A percentile compares a stretch with the other conserved stretches of the same genome.
These are phyloP conservation scores for Williopsis jadinii DNA, from an alignment of 1,139 yeast genomes.

Conservation along the genomic window DNA sequence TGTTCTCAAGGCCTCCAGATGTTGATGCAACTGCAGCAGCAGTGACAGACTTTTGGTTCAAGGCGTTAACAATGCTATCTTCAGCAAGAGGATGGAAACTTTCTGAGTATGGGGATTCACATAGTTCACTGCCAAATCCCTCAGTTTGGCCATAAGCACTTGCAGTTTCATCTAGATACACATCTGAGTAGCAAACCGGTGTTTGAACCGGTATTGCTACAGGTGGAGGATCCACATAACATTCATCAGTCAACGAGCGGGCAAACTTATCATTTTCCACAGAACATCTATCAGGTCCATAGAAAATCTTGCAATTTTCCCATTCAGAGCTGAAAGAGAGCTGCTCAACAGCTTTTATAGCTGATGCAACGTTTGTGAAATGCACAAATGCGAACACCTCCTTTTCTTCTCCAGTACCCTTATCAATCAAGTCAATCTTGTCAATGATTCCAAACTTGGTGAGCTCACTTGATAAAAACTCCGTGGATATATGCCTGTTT, in stretches of 20 bases:
- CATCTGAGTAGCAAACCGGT: conserved; percentile 11
- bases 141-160: neutral
- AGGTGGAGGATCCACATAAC: conserved; percentile 4
- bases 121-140: conserved; percentile 3
- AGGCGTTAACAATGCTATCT: conserved; percentile 23
- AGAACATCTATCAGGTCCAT: conserved; percentile 70
- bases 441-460: conserved; percentile 35
- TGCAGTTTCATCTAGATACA: neutral
- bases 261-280: conserved; percentile 16
- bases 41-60: conserved; percentile 59
- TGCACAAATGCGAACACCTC: conserved; percentile 48
- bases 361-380: conserved; percentile 74
- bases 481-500: neutral
- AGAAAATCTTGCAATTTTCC: conserved; percentile 48
- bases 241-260: conserved; percentile 15
- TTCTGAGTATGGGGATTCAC: neutral
- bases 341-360: conserved; percentile 72
- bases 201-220: conserved; percentile 9
- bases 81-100: neutral
- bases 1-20: conserved; percentile 48
- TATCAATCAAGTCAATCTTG: conserved; percentile 17
- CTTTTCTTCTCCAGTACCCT: conserved; percentile 1
- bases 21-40: conserved; percentile 67
- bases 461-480: conserved; percentile 53
- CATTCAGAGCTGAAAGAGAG: conserved; percentile 41